Conservation (phyloP, 805 yeast species). For the Candida tallmaniae region DNA sequence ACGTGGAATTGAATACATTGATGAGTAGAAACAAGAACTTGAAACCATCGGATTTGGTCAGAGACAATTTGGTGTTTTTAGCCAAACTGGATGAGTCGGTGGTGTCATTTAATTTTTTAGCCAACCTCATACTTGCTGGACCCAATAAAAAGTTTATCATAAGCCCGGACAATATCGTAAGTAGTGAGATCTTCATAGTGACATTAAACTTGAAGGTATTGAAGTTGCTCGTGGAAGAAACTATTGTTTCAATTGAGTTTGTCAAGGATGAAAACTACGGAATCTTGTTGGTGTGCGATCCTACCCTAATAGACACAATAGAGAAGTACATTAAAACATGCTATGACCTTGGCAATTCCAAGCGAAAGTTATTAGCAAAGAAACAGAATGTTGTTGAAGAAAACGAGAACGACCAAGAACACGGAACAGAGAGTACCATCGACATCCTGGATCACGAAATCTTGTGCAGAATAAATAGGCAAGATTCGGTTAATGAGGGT, state of each 20-base stretch:
- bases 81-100: conserved; percentile 18
- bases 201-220: conserved; percentile 21
- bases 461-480: not conserved
- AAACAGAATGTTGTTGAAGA: conserved; percentile 4
- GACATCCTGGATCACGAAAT: conserved; percentile 12
- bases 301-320: conserved; percentile 20
- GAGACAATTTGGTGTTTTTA: conserved; percentile 29
- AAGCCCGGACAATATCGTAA: conserved; percentile 6
- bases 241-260: conserved; percentile 19
- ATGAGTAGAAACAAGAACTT: conserved; percentile 25
- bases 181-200: conserved; percentile 31
- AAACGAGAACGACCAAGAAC: conserved; percentile 8
- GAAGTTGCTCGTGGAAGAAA: conserved; percentile 16
- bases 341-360: conserved; percentile 1
- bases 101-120: conserved; percentile 3
- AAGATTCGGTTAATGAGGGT: conserved; percentile 1
- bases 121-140: conserved; percentile 5
- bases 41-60: conserved; percentile 29
- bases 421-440: conserved; percentile 16
- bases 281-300: conserved; percentile 24
- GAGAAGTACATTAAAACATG: conserved; percentile 20
- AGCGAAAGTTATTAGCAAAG: not conserved
- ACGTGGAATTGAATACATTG: conserved; percentile 32
- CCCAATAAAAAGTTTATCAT: conserved; percentile 3
- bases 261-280: conserved; percentile 27